Conservation (phyloP, 331 rosid species). For the Malus hybrid region DNA sequence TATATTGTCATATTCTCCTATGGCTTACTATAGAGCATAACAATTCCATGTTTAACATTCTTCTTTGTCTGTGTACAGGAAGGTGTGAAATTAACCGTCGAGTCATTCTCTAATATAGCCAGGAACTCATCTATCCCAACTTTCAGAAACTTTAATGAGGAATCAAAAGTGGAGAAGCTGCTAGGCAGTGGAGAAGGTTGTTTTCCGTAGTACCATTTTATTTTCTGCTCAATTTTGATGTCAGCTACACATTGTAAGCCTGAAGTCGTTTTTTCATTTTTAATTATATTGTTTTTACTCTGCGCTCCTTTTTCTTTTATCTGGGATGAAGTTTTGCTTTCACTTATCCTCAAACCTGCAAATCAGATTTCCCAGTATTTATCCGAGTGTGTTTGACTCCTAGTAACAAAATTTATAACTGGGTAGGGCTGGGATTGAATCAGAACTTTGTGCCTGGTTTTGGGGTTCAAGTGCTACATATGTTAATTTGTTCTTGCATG, state of each 20-base stretch:
- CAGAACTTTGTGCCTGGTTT: neutral
- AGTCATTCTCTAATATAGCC: conserved; percentile 60
- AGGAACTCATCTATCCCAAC: conserved; percentile 37
- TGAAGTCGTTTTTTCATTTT: neutral
- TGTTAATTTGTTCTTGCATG: neutral
- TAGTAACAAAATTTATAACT: neutral
- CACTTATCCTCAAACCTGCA: neutral
- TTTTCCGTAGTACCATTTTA: conserved; percentile 4
- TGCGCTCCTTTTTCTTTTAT: neutral
- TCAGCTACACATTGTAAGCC: neutral
- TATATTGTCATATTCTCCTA: neutral
- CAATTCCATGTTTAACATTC: neutral
- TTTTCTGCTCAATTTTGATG: neutral
- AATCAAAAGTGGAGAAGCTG: conserved; percentile 65
- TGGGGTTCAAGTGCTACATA: neutral
- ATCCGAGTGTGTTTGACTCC: neutral
- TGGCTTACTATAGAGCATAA: neutral
- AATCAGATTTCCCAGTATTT: neutral
- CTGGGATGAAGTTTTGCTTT: neutral
- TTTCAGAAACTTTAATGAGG: conserved; percentile 29
- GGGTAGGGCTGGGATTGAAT: neutral
- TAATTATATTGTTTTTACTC: neutral
- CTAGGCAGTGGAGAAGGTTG: conserved; percentile 85
- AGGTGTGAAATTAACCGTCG: conserved; percentile 53
- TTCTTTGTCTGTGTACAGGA: conserved; percentile 49